Percentiles rank a stretch among this genome's conserved stretches.
These are phyloP conservation scores for Caryopteris hybrid DNA, from an alignment of 305 asterid genomes.

Conservation along the genomic window DNA sequence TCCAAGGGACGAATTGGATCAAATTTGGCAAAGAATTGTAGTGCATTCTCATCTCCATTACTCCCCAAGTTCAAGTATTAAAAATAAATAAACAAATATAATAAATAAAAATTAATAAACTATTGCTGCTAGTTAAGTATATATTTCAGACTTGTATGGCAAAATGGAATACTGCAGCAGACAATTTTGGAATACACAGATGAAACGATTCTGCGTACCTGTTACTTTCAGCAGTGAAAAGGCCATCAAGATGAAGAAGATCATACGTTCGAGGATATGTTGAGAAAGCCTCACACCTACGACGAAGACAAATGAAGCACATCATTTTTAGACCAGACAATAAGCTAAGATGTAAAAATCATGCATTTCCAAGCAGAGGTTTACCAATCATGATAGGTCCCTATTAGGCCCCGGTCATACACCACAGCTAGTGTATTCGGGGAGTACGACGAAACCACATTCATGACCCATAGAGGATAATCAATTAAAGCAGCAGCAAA, in stretches of 20 bases:
- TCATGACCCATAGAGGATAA: constrained; percentile 68
- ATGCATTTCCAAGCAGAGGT: background rate
- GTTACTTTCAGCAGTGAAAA: constrained; percentile 52
- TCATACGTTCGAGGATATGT: constrained; percentile 55
- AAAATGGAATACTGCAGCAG: background rate
- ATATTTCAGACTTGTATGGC: no score
- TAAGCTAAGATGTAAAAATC: background rate
- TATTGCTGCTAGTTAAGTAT: no score
- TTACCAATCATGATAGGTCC: constrained; percentile 70
- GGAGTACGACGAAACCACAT: constrained; percentile 53
- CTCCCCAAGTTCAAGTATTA: no score
- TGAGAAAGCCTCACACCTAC: constrained; percentile 66
- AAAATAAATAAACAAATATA: no score
- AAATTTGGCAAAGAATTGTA: no score
- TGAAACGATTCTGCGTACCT: constrained; percentile 20
- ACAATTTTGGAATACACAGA: no score
- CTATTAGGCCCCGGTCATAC: constrained; percentile 62
- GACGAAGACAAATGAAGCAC: background rate
- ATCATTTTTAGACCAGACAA: background rate
- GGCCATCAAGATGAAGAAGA: constrained; percentile 52
- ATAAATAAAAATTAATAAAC: no score
- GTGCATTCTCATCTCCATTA: no score
- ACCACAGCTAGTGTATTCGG: constrained; percentile 47
- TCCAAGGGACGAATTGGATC: no score
- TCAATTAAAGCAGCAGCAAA: constrained; percentile 56